Base-by-base conservation (phyloP, 257 asterid genomes). In the Cruciata laevipes region DNA sequence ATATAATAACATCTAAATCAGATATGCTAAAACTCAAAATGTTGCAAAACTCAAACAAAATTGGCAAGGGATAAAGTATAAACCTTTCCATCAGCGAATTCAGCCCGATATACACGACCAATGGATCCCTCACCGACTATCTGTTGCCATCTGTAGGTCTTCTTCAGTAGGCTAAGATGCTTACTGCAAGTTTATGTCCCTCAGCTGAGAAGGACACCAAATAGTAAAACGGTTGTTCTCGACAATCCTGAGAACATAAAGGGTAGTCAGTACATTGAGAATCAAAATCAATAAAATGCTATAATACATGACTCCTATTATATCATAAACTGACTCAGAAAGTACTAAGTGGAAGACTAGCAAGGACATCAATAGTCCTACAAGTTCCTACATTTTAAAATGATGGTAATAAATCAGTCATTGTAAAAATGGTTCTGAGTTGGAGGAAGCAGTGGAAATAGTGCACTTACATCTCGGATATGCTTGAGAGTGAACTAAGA, bases 71-170 rank as follows among this genome's bases (percentile, higher is more conserved):
- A 17, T 3, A 32, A 24, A 35, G 51, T 12, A 42, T 42, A 61
- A 77, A 92, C 98, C 89, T 87, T 83, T 74, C 97, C 97, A 56
- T 87, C 94, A 61, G 83, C 86, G 66, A 83, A 76, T 60, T 84
- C 86, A 66, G 98, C 96, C 27, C 95, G 88, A 82, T 81, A 92
- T 65, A 92, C 96, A 59, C 97, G 88, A 17, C 96, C 96, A 20
- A 86, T 69, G 64, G 97, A 84, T 71, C 98, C 98, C 81, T 92
- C 98, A 0, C 97, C 97, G 35, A 92, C 96, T 92, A 72, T 87
- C 89, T 2, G 98, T 92, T 30, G 97, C 97, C 78, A 88, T 88
- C 86, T 90, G 97, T 71, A 90, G 79, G 74, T 90, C 97, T 14
- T 57, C 32, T 25, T 18, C 14, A 11, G 52, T n/a, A 69, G 47